A percentile compares a stretch with the other conserved stretches of the same genome.
phyloP scores from a whole-genome alignment of 345 rosid species.

The Aquilaria yunnanensis region DNA sequence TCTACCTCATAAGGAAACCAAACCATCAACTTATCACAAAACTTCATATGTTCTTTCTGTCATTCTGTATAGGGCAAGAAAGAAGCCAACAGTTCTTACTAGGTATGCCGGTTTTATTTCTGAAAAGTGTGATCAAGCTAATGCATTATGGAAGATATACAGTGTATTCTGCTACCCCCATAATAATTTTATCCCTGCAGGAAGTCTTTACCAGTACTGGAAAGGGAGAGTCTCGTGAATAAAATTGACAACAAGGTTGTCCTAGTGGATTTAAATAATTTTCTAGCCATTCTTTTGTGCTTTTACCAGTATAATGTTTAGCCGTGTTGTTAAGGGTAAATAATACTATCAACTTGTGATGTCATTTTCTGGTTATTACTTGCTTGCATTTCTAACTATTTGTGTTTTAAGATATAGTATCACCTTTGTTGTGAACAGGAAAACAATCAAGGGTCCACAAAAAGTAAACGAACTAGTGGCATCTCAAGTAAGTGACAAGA shows the following conservation, averaged over 20 bases:
- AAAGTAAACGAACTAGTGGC: constrained; percentile 18
- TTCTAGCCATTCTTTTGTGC: background rate
- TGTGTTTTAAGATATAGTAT: background rate
- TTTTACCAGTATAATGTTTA: background rate
- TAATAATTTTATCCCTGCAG: constrained; percentile 26
- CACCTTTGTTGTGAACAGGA: constrained; percentile 20
- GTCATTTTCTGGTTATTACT: background rate
- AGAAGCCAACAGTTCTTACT: constrained; percentile 17
- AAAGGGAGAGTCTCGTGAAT: constrained; percentile 24
- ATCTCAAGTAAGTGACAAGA: constrained; percentile 19
- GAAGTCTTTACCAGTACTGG: constrained; percentile 42
- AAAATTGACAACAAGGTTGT: constrained; percentile 21
- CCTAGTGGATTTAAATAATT: background rate
- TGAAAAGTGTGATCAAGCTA: background rate
- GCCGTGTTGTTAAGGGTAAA: background rate
- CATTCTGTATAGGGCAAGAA: constrained; percentile 16
- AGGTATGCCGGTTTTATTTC: constrained; percentile 27
- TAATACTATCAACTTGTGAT: background rate
- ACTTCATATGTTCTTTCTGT: background rate
- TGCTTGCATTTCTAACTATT: background rate
- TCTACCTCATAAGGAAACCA: background rate
- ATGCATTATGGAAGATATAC: background rate
- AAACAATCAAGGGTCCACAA: constrained; percentile 19
- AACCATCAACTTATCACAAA: constrained; percentile 2
- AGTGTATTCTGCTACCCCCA: constrained; percentile 8